Evolutionary conservation across 208 protist genomes (phyloP), one percentile per base, ranked within the genome.

Genomic region (Leishmania martiniquensis): DNA sequence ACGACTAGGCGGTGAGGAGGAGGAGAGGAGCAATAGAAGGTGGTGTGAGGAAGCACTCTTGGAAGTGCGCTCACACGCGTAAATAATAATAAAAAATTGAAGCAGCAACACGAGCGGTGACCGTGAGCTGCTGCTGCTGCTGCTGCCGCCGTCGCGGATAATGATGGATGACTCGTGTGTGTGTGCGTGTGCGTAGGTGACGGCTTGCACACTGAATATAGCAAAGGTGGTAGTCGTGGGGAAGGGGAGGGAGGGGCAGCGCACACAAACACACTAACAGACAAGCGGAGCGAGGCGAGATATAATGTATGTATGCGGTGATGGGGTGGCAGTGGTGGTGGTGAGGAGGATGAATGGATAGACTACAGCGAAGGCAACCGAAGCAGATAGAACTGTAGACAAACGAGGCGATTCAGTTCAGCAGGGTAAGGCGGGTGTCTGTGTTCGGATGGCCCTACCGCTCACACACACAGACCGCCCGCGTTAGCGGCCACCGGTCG

Each of bases 11-110:
- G n/a, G n/a, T n/a, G n/a, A n/a, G n/a, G n/a, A n/a, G n/a, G n/a
- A n/a, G 34, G 22, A 57, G 69, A 20, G 39, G 34, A 78, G 37
- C 39, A 34, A 72, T 29, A 72, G 47, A 72, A n/a, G 47, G 54
- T 32, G 42, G 55, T 22, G 44, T n/a, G 39, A 45, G 49, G 39
- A n/a, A 4, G 42, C 13, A 7, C 62, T 7, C 4, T 45, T 39
- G 20, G 9, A 67, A 6, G 62, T 17, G 9, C 62, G 20, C 13
- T 12, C 17, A 22, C 34, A 45, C 32, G 22, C 34, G 25, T 13
- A 67, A 29, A 20, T 1, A 5, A 57, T 25, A 67, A 10, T 10
- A 20, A 44, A 10, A 20, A 20, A 67, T 13, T 44, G 13, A 45
- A 37, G 44, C 37, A 37, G 37, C 29, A n/a, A n/a, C n/a, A n/a